Base-by-base conservation (phyloP, 148 eudicot genomes). In the Arbutus unedo region DNA sequence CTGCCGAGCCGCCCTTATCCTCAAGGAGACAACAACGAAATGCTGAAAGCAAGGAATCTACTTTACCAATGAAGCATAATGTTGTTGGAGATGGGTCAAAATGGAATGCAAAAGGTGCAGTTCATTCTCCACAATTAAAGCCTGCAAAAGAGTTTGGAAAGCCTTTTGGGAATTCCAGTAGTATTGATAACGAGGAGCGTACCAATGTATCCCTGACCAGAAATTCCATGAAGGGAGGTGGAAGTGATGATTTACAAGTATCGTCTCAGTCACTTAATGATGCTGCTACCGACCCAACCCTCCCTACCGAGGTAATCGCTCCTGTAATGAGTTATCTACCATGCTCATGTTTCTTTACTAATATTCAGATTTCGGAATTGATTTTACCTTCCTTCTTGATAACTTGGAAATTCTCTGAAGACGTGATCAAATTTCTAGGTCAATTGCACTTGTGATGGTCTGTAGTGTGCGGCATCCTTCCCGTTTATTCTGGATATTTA, bases 241-340 rank as follows among this genome's bases (percentile, higher is more conserved):
- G 84, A 81, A 83, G 67, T 76, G 78, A 85, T 74, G 76, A 74
- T 78, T 83, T 84, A 56, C 88, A 78, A 64, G 76, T 57, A 67
- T 85, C 90, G 77, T 75, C 92, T 75, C 89, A 84, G 80, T 67
- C 77, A 54, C 56, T 80, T 82, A 78, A 74, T 81, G 90, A 92
- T 87, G 87, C 87, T 83, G 81, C 86, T 82, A 81, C 86, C 78
- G 92, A 94, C 87, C 86, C 94, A 76, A 81, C 88, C 76, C 85
- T 94, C 82, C 95, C 97, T 41, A 82, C 85, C 18, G 97, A 94
- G 97, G 99, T 96, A 86, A 77, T 53, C 44, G 50, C 18, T 50
- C 38, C 5, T 2, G 9, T 19, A 1, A 31, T 19, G 57, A 6
- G 53, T 50, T 70, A 71, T 54, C 64, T 38, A 54, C 25, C 49